Evolutionary conservation across 768 basidiomycete genomes (phyloP), one percentile per base, ranked within the genome.

Genomic region (Clavaria fumosa): DNA sequence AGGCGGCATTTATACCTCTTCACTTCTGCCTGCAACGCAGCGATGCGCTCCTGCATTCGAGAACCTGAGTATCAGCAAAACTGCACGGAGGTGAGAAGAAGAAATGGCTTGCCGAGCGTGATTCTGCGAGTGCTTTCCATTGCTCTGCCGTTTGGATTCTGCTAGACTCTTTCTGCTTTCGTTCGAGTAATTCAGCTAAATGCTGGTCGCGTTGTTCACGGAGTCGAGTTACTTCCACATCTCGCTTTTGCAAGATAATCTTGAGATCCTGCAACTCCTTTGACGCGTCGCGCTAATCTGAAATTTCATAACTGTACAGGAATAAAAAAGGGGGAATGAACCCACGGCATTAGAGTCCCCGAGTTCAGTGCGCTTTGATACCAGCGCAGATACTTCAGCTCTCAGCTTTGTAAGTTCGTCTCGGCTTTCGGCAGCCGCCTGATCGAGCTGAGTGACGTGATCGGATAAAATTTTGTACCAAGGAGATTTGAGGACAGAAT

Each of bases 201-300:
- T 63, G 63, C 43, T 79, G 75, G 45, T 86, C 82, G 5, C 83
- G 72, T 43, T 74, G 66, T 36, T 78, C 78, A 15, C 83, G 72
- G 14, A 86, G 61, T 22, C 83, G 72, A 14, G 63, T 54, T 46
- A 70, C 72, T 37, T 86, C 82, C 2, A 60, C 56, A 44, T 83
- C 78, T 23, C 76, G 72, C 49, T 78, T 80, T 6, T 60, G 58
- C 24, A 80, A 53, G 52, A 72, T 63, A 1, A 53, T 51, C 46
- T 70, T 75, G 22, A 81, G 59, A 21, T 90, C 82, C 45, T 78
- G 68, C n/a, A 66, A 60, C 23, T 62, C 56, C 48, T 70, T 63
- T 20, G 62, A 64, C 7, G 67, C 63, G 34, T 52, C 45, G 34
- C 34, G 45, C 64, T 65, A 39, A 6, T 21, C 18, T 37, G 35